Percentiles rank a stretch among this genome's conserved stretches.
These are phyloP conservation scores for Talaromyces sp. DNA, from an alignment of 2,329 filamentous ascomycete genomes.

Conservation along the genomic window DNA sequence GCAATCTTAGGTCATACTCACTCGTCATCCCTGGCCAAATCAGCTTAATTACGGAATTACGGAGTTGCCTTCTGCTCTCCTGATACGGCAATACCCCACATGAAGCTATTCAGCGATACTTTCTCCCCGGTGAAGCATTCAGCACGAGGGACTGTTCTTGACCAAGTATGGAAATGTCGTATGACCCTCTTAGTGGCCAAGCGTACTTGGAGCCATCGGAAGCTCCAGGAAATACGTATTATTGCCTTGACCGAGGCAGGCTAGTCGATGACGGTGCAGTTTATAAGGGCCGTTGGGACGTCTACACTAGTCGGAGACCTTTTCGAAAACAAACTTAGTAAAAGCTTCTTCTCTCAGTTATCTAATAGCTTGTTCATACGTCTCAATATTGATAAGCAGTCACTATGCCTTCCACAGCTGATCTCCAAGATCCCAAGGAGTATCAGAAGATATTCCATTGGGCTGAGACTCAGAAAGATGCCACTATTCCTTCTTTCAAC, in stretches of 20 bases:
- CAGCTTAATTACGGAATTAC: neutral
- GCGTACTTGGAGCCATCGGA: no score
- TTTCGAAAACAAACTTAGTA: neutral
- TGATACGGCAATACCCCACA: constrained; percentile 3
- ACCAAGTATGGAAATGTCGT: neutral
- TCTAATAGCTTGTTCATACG: neutral
- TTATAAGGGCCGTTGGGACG: neutral
- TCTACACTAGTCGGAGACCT: neutral
- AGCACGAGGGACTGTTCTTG: neutral
- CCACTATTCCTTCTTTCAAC: constrained; percentile 53
- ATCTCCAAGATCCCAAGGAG: constrained; percentile 33
- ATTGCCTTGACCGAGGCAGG: neutral
- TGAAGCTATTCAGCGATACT: neutral
- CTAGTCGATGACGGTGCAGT: neutral
- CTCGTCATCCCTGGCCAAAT: neutral
- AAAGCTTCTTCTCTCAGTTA: neutral
- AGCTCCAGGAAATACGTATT: neutral
- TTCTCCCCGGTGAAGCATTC: neutral
- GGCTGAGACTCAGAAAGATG: constrained; percentile 60
- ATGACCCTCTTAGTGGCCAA: neutral
- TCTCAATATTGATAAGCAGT: neutral
- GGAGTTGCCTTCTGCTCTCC: neutral
- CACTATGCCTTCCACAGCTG: constrained; percentile 28
- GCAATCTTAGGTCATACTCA: neutral
- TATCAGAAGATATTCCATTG: constrained; percentile 56